Evolutionary conservation across 2,329 filamentous ascomycete genomes (phyloP).

Genomic region (Paramyrothecium roridum): DNA sequence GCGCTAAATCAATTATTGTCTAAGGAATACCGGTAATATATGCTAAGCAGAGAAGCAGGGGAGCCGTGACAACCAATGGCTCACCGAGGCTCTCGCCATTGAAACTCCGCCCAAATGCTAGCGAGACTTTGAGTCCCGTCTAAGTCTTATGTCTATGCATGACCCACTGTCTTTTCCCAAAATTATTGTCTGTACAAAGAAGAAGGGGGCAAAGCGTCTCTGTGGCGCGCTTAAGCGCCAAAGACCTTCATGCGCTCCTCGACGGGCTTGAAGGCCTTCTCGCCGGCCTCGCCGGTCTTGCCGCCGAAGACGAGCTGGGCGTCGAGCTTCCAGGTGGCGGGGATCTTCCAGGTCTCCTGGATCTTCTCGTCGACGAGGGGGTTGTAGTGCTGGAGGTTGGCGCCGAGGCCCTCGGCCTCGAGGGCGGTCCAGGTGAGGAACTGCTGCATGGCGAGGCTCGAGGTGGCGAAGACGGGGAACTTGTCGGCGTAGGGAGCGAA

Average conservation of each 20-base stretch:
- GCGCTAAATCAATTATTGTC: not conserved
- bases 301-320: constrained; percentile 84
- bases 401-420: constrained; percentile 78
- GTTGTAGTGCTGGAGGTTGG: constrained; percentile 93
- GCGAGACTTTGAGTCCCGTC: not conserved
- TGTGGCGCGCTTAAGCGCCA: constrained; percentile 37
- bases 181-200: not conserved
- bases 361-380: constrained; percentile 77
- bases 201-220: no score
- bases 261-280: constrained; percentile 63
- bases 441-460: constrained; percentile 78
- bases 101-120: constrained; percentile 10
- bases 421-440: constrained; percentile 77
- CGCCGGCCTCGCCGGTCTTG: constrained; percentile 49
- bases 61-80: no score
- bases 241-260: constrained; percentile 67
- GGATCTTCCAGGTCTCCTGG: constrained; percentile 65
- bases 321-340: constrained; percentile 70
- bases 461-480: constrained; percentile 73
- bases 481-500: constrained; percentile 74
- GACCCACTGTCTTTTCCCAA: not conserved
- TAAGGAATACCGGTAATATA: not conserved
- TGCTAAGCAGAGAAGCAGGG: no score
- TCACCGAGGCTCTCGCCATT: constrained; percentile 1
- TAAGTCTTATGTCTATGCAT: not conserved